Evolutionary conservation across 2,329 filamentous ascomycete species (phyloP).

Genomic region (Fusarium tricinctum): DNA sequence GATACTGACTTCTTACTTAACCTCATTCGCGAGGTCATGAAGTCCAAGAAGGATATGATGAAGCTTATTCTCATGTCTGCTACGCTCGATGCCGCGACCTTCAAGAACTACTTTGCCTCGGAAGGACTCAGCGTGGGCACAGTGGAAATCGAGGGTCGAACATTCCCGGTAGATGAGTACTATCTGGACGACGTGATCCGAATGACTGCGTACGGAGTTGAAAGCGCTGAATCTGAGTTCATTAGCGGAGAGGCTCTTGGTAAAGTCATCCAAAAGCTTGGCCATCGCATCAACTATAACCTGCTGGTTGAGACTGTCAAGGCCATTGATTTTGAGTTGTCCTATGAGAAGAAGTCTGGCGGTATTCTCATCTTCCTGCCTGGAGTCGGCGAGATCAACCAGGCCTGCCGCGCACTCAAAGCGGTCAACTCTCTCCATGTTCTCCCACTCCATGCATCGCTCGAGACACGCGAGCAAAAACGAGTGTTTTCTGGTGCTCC

Average conservation of each 20-base stretch:
- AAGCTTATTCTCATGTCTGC: constrained; percentile 99
- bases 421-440: constrained; percentile 76
- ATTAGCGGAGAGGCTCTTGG: constrained; percentile 71
- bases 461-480: constrained; percentile 89
- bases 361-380: constrained; percentile 97
- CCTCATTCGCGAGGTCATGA: constrained; percentile 85
- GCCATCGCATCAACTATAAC: constrained; percentile 91
- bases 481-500: constrained; percentile 85
- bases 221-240: constrained; percentile 62
- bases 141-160: constrained; percentile 89
- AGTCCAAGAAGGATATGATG: constrained; percentile 83
- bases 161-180: constrained; percentile 90
- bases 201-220: constrained; percentile 79
- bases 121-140: constrained; percentile 75
- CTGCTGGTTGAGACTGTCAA: constrained; percentile 84
- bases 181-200: constrained; percentile 92
- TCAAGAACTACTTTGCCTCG: constrained; percentile 71
- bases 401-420: constrained; percentile 81
- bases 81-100: constrained; percentile 87
- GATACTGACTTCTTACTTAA: constrained; percentile 99
- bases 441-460: constrained; percentile 90
- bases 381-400: constrained; percentile 90
- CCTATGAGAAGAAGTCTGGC: constrained; percentile 73
- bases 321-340: constrained; percentile 83
- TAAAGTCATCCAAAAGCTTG: constrained; percentile 78